A percentile compares a stretch with the other conserved stretches of the same genome.
Evolutionary conservation across 495 filamentous ascomycete species (phyloP).

Genomic region (Penicillium flavigenum): DNA sequence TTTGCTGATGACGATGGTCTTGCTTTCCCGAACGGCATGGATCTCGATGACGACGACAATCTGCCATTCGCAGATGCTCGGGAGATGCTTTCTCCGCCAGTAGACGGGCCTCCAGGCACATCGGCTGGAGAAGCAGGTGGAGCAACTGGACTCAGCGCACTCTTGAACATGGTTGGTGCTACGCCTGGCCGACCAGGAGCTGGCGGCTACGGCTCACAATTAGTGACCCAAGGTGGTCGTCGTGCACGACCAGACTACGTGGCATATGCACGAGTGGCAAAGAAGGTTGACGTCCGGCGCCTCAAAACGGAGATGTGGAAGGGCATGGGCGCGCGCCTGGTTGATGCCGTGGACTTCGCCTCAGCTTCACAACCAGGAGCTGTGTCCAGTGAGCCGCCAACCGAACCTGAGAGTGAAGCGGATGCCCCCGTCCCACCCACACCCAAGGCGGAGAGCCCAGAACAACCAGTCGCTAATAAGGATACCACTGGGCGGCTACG

Average conservation of each 20-base stretch:
- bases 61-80: slow-evolving; percentile 86
- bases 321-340: slow-evolving; percentile 63
- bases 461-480: slow-evolving; percentile 20
- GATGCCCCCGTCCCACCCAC: slow-evolving; percentile 36
- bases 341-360: slow-evolving; percentile 37
- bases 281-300: slow-evolving; percentile 96
- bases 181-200: slow-evolving; percentile 40
- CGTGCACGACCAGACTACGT: slow-evolving; percentile 90
- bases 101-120: slow-evolving; percentile 40
- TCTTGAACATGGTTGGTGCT: slow-evolving; percentile 47
- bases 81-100: slow-evolving; percentile 82
- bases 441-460: slow-evolving; percentile 30
- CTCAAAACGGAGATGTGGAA: slow-evolving; percentile 97
- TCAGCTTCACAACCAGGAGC: slow-evolving; percentile 31
- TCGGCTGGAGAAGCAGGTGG: slow-evolving; percentile 39
- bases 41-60: slow-evolving; percentile 71
- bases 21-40: slow-evolving; percentile 65
- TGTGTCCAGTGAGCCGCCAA: slow-evolving; percentile 22
- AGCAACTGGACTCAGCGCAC: slow-evolving; percentile 39
- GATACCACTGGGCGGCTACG: slow-evolving; percentile 57
- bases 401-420: slow-evolving; percentile 31
- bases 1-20: slow-evolving; percentile 96
- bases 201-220: slow-evolving; percentile 81
- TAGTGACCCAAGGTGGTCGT: slow-evolving; percentile 82
- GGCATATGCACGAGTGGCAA: slow-evolving; percentile 91